phyloP scores from a whole-genome alignment of 352 stramenopile genomes.

The Pythium dissotocum region DNA sequence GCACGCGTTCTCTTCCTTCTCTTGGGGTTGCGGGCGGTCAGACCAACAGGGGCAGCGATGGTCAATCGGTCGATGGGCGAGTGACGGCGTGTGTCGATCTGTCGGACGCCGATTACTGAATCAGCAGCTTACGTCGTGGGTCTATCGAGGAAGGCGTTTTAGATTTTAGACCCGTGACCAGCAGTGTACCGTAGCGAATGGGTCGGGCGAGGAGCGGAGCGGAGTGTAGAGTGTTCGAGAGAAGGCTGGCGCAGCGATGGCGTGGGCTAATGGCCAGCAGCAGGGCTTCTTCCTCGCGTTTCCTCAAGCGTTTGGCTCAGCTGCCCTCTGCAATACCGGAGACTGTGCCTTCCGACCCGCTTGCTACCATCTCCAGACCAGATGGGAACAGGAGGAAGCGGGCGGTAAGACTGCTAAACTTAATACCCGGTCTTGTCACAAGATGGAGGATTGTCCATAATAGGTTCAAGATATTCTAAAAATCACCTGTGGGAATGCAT shows the following conservation, averaged over 20 bases:
- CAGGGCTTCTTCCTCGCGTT: neutral
- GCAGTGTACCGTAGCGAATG: neutral
- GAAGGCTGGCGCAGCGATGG: neutral
- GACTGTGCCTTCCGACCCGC: neutral
- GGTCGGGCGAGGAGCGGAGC: neutral
- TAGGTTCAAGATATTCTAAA: no score
- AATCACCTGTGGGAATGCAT: neutral
- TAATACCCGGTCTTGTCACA: neutral
- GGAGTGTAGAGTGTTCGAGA: neutral
- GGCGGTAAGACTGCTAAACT: neutral
- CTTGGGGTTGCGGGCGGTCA: neutral
- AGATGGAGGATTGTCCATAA: no score
- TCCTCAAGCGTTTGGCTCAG: neutral
- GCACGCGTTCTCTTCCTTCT: no score
- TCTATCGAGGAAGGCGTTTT: no score
- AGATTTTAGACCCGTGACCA: no score
- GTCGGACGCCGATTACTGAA: conserved; percentile 12
- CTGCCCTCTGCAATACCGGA: neutral
- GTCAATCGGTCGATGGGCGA: neutral
- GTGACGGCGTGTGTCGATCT: neutral
- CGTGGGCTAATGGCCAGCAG: neutral
- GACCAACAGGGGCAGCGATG: neutral
- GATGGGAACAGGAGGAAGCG: neutral
- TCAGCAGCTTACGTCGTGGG: neutral
- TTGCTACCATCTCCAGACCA: neutral